These are phyloP conservation scores for Boeremia lycopersici DNA, from an alignment of 2,329 filamentous ascomycete species.

Conservation along the genomic window DNA sequence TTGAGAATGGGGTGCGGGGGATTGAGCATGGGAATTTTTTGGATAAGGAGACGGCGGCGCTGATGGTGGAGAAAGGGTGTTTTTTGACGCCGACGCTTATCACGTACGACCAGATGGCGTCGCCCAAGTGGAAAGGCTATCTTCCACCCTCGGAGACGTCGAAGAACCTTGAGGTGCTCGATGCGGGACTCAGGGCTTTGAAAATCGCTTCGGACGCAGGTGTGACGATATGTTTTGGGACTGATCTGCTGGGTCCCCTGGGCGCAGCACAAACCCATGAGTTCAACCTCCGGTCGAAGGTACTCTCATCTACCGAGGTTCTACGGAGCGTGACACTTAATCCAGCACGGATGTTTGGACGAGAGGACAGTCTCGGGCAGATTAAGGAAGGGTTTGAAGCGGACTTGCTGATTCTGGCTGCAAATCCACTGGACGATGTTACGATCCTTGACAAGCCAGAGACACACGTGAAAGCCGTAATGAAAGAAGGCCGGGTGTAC, in stretches of 20 bases:
- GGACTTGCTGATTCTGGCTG: slow-evolving; percentile 59
- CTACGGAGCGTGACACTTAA: slow-evolving; percentile 12
- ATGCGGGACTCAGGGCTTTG: slow-evolving; percentile 6
- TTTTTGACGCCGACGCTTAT: slow-evolving; percentile 14
- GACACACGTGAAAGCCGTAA: slow-evolving; percentile 56
- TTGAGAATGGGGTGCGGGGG: slow-evolving; percentile 60
- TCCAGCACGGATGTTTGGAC: slow-evolving; percentile 33
- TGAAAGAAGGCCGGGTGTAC: slow-evolving; percentile 61
- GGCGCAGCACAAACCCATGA: slow-evolving; percentile 53
- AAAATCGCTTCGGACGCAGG: slow-evolving; percentile 58
- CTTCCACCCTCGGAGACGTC: slow-evolving; percentile 2
- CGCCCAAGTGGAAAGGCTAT: slow-evolving; percentile 7
- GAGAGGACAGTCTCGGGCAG: slow-evolving; percentile 57
- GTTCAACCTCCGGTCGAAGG: slow-evolving; percentile 12
- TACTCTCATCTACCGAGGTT: slow-evolving; percentile 1
- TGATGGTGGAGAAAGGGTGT: slow-evolving; percentile 55
- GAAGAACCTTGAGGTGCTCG: slow-evolving; percentile 5
- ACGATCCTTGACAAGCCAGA: slow-evolving; percentile 57
- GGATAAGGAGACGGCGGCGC: slow-evolving; percentile 60
- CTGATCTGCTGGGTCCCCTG: slow-evolving; percentile 60
- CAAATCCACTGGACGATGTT: slow-evolving; percentile 63
- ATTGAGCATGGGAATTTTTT: slow-evolving; percentile 68
- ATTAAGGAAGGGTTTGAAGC: slow-evolving; percentile 58
- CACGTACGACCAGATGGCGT: slow-evolving; percentile 11
- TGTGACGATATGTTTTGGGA: slow-evolving; percentile 62